Base-by-base conservation (phyloP, 257 asterid genomes). In the Henckelia pumila region DNA sequence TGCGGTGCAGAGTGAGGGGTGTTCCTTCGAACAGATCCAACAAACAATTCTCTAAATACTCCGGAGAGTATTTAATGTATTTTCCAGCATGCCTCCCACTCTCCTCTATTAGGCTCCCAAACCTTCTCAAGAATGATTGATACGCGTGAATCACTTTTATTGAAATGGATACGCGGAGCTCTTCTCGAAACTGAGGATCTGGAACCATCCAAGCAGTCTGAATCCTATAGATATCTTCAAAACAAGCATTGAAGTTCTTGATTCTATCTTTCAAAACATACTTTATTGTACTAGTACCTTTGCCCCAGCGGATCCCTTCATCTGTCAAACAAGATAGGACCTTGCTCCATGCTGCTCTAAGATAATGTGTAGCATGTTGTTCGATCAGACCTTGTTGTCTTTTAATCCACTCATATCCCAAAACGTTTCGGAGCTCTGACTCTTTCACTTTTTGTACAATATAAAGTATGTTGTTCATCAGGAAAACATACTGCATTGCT, bases 151-250 rank as follows among this genome's bases (percentile, higher is more conserved):
- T 82, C 72, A 94, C 92, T 72, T 88, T 94, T 68, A 88, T 95
- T 0, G 97, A 88, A 44, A 94, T 84, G 60, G 95, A 88, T 71
- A 91, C 87, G 78, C 90, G 80, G 63, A 94, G 99, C 77, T 94
- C 96, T 73, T 91, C 97, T 0, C 99, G 93, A 59, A 94, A 95
- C 77, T 94, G 99, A 57, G 83, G 77, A 79, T 94, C 97, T 21
- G 95, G 95, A 29, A 94, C 96, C 80, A 87, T 91, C 96, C 99
- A 94, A 69, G 93, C 89, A 0, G 97, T 85, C 75, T 94, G 99
- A 47, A 78, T 78, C 81, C 97, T 77, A 67, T 88, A 91, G 25
- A 91, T 78, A 24, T 91, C 97, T 73, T 94, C 97, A 59, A 94
- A 94, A 77, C 95, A 87, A 58, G 93, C 84, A 63, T 94, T 94